phyloP scores from a whole-genome alignment of 345 rosid genomes.

The Sisymbrium irio region DNA sequence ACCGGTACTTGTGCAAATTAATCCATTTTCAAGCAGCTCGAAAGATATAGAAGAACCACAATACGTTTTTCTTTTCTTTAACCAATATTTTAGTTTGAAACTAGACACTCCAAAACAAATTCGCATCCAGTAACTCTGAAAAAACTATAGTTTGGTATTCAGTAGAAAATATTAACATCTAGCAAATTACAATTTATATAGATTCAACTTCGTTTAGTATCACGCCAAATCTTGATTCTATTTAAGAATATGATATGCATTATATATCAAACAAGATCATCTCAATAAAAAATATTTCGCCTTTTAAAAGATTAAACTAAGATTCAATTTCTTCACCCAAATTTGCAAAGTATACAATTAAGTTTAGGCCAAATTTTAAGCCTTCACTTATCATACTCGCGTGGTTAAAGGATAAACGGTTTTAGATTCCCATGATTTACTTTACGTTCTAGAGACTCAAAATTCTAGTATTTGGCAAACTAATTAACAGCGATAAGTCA shows the following conservation, averaged over 20 bases:
- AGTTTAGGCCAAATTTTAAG: no score
- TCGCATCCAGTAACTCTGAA: background rate
- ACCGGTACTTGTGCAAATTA: background rate
- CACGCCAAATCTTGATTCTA: background rate
- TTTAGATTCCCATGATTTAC: background rate
- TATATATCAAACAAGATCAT: no score
- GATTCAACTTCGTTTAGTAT: background rate
- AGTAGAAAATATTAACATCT: background rate
- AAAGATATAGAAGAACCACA: background rate
- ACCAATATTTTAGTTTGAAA: background rate
- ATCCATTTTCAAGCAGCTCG: background rate
- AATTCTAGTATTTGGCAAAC: background rate
- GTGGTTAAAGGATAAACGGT: background rate
- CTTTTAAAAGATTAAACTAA: no score
- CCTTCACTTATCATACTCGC: background rate
- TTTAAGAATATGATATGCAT: background rate
- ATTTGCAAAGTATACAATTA: no score
- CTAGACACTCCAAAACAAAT: background rate
- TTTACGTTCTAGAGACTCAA: background rate
- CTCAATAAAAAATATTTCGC: no score
- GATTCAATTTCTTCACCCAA: no score
- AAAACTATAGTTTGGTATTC: background rate
- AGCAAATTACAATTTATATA: background rate
- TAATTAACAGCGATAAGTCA: constrained; percentile 6
- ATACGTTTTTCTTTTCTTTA: background rate